These are phyloP conservation scores for Kazachstania africana DNA, from an alignment of 805 yeast genomes.

Conservation along the genomic window DNA sequence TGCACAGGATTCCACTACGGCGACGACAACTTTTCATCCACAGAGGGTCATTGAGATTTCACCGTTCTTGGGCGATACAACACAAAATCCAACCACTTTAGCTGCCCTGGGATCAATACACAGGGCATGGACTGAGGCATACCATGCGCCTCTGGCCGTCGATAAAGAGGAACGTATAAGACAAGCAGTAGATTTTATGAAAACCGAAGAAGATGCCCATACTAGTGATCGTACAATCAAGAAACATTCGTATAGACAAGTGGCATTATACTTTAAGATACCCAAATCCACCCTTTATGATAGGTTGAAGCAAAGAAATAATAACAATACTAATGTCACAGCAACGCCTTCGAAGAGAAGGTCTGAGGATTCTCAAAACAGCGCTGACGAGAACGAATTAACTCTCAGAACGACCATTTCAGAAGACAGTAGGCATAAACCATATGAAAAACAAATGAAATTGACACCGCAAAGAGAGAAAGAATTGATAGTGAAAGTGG, in stretches of 20 bases:
- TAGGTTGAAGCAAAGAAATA: constrained; percentile 7
- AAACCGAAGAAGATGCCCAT: constrained; percentile 8
- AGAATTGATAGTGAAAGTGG: constrained; percentile 8
- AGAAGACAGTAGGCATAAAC: constrained; percentile 3
- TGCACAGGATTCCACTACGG: no score
- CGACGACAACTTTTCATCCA: no score
- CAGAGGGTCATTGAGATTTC: background rate
- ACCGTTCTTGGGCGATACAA: constrained; percentile 3
- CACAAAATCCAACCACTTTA: constrained; percentile 7
- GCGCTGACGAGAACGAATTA: background rate
- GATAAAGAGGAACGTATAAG: constrained; percentile 20
- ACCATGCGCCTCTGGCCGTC: constrained; percentile 38
- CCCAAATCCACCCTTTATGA: constrained; percentile 21
- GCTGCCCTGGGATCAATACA: constrained; percentile 13
- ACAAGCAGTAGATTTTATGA: constrained; percentile 17
- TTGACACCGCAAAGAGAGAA: constrained; percentile 12
- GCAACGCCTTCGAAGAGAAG: background rate
- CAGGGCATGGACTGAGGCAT: constrained; percentile 10
- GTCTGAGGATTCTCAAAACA: background rate
- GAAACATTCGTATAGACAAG: constrained; percentile 17
- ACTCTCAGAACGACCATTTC: no score
- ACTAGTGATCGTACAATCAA: constrained; percentile 6
- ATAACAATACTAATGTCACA: background rate
- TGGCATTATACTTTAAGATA: constrained; percentile 16
- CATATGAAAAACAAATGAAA: constrained; percentile 19